These are phyloP conservation scores for Citrus reticulata DNA, from an alignment of 345 rosid species.

Conservation along the genomic window DNA sequence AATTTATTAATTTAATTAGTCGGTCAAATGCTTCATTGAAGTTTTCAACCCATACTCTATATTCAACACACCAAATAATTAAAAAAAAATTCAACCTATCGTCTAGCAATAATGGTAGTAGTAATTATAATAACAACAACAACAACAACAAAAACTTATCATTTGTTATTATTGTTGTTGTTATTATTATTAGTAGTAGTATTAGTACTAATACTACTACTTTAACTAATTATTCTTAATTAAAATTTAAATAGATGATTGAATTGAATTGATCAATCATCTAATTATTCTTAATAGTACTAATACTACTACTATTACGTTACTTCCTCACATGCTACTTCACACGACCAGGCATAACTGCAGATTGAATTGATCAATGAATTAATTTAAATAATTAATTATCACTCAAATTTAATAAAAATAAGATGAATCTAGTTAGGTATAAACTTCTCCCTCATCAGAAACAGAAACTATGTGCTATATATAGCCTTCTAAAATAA, in stretches of 20 bases:
- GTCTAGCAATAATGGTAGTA: fast-evolving
- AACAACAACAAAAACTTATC: too few relatives aligned
- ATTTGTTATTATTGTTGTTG: too few relatives aligned
- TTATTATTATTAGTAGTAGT: too few relatives aligned
- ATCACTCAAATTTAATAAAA: neutral
- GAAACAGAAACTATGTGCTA: neutral
- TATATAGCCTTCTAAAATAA: neutral
- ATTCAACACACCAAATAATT: neutral
- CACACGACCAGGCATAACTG: neutral
- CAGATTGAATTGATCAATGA: neutral
- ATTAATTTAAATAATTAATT: neutral
- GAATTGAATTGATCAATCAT: too few relatives aligned
- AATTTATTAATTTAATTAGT: neutral
- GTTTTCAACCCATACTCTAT: neutral
- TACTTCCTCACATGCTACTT: conserved; percentile 11
- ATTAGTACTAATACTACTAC: neutral
- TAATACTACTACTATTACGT: neutral
- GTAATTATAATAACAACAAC: too few relatives aligned
- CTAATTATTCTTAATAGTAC: too few relatives aligned
- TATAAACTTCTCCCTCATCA: neutral
- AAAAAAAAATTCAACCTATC: too few relatives aligned
- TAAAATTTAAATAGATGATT: neutral
- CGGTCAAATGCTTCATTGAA: neutral
- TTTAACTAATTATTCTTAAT: neutral
- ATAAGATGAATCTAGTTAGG: neutral